Conservation (phyloP, 129 eudicot species). For the Pittosporum tobira region DNA sequence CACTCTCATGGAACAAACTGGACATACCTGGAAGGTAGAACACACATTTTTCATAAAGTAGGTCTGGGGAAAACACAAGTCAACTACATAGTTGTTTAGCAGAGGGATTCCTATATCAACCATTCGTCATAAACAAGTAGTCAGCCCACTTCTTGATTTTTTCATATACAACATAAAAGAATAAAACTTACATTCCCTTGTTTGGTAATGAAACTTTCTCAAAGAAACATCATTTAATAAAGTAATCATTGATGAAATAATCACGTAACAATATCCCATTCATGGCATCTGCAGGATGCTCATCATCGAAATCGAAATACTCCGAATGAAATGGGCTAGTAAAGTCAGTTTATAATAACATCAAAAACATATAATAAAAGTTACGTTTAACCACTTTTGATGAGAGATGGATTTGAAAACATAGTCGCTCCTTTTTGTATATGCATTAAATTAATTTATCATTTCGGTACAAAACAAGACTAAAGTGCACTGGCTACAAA, state of each 20-base stretch:
- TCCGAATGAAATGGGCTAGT: too few relatives aligned
- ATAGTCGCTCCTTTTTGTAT: too few relatives aligned
- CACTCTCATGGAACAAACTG: conserved; percentile 91
- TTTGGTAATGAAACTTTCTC: too few relatives aligned
- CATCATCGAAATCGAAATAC: too few relatives aligned
- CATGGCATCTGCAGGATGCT: neutral
- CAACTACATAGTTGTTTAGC: neutral
- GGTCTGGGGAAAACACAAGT: neutral
- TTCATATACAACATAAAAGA: too few relatives aligned
- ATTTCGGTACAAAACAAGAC: too few relatives aligned
- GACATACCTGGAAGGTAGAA: conserved; percentile 66
- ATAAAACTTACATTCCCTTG: too few relatives aligned
- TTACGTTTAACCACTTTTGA: too few relatives aligned
- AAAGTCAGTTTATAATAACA: neutral
- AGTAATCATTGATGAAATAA: neutral
- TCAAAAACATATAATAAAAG: neutral
- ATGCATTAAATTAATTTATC: too few relatives aligned
- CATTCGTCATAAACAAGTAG: too few relatives aligned
- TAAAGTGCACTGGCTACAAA: neutral
- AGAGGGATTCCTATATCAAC: neutral
- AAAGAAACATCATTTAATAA: neutral
- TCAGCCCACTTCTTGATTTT: too few relatives aligned
- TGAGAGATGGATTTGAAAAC: too few relatives aligned
- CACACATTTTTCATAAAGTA: neutral
- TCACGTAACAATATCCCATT: neutral